Percentiles rank a stretch among this genome's conserved stretches.
phyloP scores from a whole-genome alignment of 2,329 filamentous ascomycete genomes.

The Penicillium sp. region DNA sequence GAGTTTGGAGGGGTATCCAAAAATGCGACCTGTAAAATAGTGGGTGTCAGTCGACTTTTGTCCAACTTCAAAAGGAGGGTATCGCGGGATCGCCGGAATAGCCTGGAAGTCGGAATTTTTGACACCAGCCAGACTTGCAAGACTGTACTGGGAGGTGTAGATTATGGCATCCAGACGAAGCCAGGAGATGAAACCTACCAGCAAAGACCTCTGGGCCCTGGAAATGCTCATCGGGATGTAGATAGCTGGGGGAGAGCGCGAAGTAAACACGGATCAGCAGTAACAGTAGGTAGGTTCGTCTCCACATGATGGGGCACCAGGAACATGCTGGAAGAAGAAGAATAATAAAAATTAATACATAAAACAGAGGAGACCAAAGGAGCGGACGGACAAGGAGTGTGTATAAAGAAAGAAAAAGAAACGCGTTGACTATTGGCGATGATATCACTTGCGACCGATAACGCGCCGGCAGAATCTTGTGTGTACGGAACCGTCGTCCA shows the following conservation, averaged over 20 bases:
- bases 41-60: neutral
- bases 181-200: conserved; percentile 59
- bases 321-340: conserved; percentile 19
- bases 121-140: neutral
- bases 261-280: conserved; percentile 89
- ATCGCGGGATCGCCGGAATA: neutral
- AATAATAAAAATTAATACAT: neutral
- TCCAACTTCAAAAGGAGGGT: conserved; percentile 1
- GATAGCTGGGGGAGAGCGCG: conserved; percentile 89
- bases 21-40: conserved; percentile 73
- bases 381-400: conserved; percentile 1
- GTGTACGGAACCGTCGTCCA: neutral
- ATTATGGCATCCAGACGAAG: neutral
- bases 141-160: neutral
- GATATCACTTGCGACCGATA: conserved; percentile 22
- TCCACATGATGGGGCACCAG: conserved; percentile 68
- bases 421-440: conserved; percentile 21
- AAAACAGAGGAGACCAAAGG: conserved; percentile 1
- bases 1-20: conserved; percentile 82
- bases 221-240: conserved; percentile 98
- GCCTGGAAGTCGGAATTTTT: neutral
- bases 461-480: neutral
- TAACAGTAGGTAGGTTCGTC: conserved; percentile 82
- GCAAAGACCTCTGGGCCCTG: conserved; percentile 97
- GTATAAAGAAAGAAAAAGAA: conserved; percentile 4